These are phyloP conservation scores for Erodium trifolium DNA, from an alignment of 441 rosid genomes.

Conservation along the genomic window DNA sequence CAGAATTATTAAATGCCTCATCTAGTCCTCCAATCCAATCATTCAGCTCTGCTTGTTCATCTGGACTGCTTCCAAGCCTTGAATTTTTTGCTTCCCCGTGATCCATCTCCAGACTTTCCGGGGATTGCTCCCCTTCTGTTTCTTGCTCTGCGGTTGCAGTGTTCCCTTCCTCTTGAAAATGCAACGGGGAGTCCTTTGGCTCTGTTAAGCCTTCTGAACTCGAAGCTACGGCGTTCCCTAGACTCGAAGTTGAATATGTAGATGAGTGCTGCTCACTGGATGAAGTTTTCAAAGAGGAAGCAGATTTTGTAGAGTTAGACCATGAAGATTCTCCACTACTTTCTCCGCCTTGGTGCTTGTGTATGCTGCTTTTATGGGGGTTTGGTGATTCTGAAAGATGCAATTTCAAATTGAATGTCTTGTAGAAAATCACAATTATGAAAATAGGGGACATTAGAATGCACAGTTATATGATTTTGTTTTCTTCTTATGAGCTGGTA, in stretches of 20 bases:
- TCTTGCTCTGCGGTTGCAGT: constrained; percentile 22
- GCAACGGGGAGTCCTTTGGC: constrained; percentile 15
- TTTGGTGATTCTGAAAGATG: constrained; percentile 19
- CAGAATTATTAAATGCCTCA: constrained; percentile 18
- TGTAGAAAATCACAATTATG: too few relatives aligned
- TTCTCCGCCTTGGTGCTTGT: constrained; percentile 20
- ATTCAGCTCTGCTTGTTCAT: constrained; percentile 12
- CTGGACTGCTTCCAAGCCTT: constrained; percentile 15
- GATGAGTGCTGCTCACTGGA: constrained; percentile 21
- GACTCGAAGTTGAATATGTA: constrained; percentile 12
- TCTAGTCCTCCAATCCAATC: constrained; percentile 27
- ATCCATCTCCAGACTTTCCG: neutral
- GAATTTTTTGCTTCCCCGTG: constrained; percentile 9
- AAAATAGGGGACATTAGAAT: neutral
- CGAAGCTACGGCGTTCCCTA: constrained; percentile 18
- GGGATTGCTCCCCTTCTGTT: constrained; percentile 26
- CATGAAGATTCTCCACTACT: constrained; percentile 19
- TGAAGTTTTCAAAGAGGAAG: constrained; percentile 18
- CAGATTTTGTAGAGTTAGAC: constrained; percentile 15
- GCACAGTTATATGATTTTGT: neutral
- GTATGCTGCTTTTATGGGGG: constrained; percentile 7
- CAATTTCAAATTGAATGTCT: neutral
- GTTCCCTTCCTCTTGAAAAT: constrained; percentile 23
- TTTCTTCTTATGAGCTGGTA: too few relatives aligned
- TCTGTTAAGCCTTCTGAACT: constrained; percentile 23